A percentile compares a stretch with the other conserved stretches of the same genome.
phyloP scores from a whole-genome alignment of 169 alveolate species.

The Plasmodium ovale region DNA sequence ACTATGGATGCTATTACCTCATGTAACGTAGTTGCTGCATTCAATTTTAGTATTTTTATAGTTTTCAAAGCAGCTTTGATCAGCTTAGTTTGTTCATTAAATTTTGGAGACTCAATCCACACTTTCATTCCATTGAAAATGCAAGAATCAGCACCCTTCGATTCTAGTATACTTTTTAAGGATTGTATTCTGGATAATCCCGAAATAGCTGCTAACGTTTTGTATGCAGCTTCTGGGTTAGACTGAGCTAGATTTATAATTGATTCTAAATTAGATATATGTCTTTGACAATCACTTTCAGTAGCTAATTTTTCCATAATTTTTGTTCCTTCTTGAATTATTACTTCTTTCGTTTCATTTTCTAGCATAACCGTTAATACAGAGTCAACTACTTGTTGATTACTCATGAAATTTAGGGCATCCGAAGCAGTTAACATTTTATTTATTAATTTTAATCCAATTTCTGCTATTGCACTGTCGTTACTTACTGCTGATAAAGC shows the following conservation, averaged over 20 bases:
- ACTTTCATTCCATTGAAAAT: slow-evolving; percentile 83
- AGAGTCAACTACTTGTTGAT: slow-evolving; percentile 87
- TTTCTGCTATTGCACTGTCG: slow-evolving; percentile 85
- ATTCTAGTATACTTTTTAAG: slow-evolving; percentile 78
- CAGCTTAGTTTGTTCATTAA: slow-evolving; percentile 86
- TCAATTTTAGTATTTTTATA: slow-evolving; percentile 80
- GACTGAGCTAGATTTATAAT: slow-evolving; percentile 83
- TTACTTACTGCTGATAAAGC: slow-evolving; percentile 85
- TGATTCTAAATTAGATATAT: slow-evolving; percentile 83
- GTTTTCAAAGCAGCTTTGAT: slow-evolving; percentile 88
- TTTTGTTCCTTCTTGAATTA: slow-evolving; percentile 88
- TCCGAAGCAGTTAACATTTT: slow-evolving; percentile 87
- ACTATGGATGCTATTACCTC: slow-evolving; percentile 78
- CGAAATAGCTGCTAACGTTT: slow-evolving; percentile 91
- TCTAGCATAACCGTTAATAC: slow-evolving; percentile 91
- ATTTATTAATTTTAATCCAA: slow-evolving; percentile 88
- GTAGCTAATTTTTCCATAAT: slow-evolving; percentile 90
- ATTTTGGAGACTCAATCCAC: slow-evolving; percentile 89
- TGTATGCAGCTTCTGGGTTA: slow-evolving; percentile 89
- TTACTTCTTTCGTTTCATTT: slow-evolving; percentile 88
- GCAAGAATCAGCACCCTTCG: slow-evolving; percentile 76
- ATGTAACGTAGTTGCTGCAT: slow-evolving; percentile 76
- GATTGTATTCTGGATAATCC: slow-evolving; percentile 89
- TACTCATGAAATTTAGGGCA: slow-evolving; percentile 86
- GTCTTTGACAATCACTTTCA: slow-evolving; percentile 90